Conservation (phyloP, 768 basidiomycete species). For the Coprinellus aureogranulatus region DNA sequence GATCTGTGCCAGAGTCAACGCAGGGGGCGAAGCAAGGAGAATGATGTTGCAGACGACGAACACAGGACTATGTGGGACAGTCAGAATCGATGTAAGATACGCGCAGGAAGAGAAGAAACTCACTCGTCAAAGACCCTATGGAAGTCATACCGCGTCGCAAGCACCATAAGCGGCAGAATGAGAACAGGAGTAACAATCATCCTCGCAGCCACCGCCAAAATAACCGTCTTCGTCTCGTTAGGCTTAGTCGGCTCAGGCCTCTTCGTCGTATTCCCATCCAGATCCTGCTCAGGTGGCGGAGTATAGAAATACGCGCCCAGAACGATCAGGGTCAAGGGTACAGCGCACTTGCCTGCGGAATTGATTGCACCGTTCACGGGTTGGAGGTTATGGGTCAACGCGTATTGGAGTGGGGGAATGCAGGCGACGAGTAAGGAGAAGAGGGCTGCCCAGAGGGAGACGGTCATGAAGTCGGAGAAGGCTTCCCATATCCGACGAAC, state of each 20-base stretch:
- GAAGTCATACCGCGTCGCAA: constrained; percentile 56
- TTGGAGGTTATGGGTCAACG: constrained; percentile 59
- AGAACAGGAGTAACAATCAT: constrained; percentile 85
- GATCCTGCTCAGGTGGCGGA: constrained; percentile 23
- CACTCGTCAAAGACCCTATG: constrained; percentile 74
- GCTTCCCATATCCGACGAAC: constrained; percentile 31
- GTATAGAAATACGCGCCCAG: constrained; percentile 89
- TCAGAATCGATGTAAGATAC: constrained; percentile 5
- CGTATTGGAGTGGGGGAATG: constrained; percentile 69
- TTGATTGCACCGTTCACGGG: constrained; percentile 68
- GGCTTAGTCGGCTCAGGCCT: constrained; percentile 25
- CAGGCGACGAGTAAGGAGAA: constrained; percentile 76
- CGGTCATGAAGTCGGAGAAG: constrained; percentile 80
- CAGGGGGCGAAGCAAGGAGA: constrained; percentile 80
- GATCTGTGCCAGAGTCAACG: constrained; percentile 59
- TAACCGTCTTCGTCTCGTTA: constrained; percentile 80
- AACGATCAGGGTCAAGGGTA: constrained; percentile 87
- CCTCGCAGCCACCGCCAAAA: constrained; percentile 77
- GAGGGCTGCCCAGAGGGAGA: constrained; percentile 79
- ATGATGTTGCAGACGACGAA: constrained; percentile 85
- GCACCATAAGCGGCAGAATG: constrained; percentile 72
- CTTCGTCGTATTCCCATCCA: constrained; percentile 3
- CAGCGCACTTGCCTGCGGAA: constrained; percentile 70
- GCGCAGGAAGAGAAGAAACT: constrained; percentile 32
- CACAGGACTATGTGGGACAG: constrained; percentile 56